phyloP scores from a whole-genome alignment of 441 rosid species.

The Erodium chrysanthum region DNA sequence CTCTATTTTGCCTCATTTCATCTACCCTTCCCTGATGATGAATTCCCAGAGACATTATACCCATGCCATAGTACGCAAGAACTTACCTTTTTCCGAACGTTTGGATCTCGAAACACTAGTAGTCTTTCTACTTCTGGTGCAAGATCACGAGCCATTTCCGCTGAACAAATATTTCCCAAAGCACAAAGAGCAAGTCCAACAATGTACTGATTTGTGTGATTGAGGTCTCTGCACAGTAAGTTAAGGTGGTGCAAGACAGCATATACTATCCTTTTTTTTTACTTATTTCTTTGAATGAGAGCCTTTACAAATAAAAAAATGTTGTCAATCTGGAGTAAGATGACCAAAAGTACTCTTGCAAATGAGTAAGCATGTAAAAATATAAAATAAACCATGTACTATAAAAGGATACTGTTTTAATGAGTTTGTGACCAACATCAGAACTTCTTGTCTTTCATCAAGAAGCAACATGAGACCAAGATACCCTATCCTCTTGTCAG shows the following conservation, averaged over 20 bases:
- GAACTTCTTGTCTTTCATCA: conserved; percentile 98
- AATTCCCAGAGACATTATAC: neutral
- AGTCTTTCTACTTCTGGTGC: conserved; percentile 97
- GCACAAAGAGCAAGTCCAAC: conserved; percentile 99
- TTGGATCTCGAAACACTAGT: conserved; percentile 96
- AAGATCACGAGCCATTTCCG: conserved; percentile 99
- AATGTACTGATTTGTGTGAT: conserved; percentile 89
- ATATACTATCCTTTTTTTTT: conserved; percentile 6
- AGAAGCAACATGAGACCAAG: conserved; percentile 97
- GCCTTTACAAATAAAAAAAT: conserved; percentile 2
- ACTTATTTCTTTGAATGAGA: neutral
- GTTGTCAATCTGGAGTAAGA: neutral
- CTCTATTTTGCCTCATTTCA: neutral
- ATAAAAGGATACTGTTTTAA: conserved; percentile 85
- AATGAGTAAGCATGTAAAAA: neutral
- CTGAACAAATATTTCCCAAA: conserved; percentile 95
- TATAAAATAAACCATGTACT: conserved; percentile 8
- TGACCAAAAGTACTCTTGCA: neutral
- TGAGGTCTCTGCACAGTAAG: conserved; percentile 71
- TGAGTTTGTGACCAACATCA: conserved; percentile 97
- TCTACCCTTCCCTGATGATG: neutral
- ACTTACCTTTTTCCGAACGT: conserved; percentile 83
- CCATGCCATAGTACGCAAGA: conserved; percentile 5
- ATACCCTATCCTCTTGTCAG: conserved; percentile 97
- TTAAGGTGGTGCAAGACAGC: conserved; percentile 44